Percentiles rank a stretch among this genome's conserved stretches.
These are phyloP conservation scores for Cyanidium caldarium DNA, from an alignment of 23 red algal species.

Conservation along the genomic window DNA sequence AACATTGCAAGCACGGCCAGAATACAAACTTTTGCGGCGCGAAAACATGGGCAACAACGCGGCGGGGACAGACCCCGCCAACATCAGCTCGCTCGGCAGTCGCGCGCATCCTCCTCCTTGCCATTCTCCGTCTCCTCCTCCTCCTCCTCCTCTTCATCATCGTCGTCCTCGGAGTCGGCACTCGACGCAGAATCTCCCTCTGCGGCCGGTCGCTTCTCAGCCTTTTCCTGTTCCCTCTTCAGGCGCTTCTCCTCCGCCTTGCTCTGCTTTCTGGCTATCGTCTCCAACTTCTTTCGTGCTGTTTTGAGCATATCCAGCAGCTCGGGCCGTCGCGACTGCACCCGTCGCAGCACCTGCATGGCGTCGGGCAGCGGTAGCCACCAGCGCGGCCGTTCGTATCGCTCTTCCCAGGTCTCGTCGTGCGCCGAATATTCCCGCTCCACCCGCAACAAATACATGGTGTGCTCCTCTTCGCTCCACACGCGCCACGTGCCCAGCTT, in stretches of 20 bases:
- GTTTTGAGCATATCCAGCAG: conserved; percentile 52
- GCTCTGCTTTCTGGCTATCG: neutral
- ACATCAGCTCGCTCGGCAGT: too few relatives aligned
- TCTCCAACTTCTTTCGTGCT: conserved; percentile 10
- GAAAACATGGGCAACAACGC: too few relatives aligned
- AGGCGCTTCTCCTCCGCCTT: neutral
- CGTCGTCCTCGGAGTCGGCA: too few relatives aligned
- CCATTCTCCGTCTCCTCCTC: too few relatives aligned
- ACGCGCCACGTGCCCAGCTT: conserved; percentile 61
- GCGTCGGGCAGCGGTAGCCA: conserved; percentile 60
- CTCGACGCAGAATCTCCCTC: too few relatives aligned
- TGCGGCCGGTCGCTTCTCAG: neutral
- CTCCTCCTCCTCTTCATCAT: too few relatives aligned
- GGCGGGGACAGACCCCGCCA: too few relatives aligned
- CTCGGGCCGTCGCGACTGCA: conserved; percentile 28
- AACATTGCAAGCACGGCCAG: too few relatives aligned
- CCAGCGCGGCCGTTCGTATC: conserved; percentile 24
- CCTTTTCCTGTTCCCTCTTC: neutral
- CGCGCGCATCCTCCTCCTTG: too few relatives aligned
- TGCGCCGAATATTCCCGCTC: conserved; percentile 11
- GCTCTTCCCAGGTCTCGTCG: conserved; percentile 44
- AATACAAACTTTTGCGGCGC: too few relatives aligned
- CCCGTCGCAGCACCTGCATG: neutral
- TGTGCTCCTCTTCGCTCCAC: conserved; percentile 25
- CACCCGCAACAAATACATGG: conserved; percentile 65